Evolutionary conservation across 2,329 filamentous ascomycete genomes (phyloP).

Genomic region (Colletotrichum chrysophilum): DNA sequence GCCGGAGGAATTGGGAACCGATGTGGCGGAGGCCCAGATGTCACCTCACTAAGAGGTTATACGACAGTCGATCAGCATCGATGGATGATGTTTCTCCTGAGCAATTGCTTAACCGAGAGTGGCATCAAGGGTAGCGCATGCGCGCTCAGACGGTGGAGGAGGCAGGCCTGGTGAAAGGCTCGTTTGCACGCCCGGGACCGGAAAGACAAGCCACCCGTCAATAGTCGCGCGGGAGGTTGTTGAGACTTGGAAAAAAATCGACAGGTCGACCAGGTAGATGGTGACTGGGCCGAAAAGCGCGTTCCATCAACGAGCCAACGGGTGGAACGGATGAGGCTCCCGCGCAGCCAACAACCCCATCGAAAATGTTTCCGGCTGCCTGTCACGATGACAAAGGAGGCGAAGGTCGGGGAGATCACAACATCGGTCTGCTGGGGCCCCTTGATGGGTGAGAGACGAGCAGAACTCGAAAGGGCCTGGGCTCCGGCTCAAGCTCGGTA

Average conservation of each 20-base stretch:
- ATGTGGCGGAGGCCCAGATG: not conserved
- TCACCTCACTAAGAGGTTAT: not conserved
- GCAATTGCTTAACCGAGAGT: conserved; percentile 22
- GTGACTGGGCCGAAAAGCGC: not conserved
- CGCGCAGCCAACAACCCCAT: not conserved
- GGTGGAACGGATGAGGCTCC: not conserved
- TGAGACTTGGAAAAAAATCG: not conserved
- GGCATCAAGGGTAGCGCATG: not conserved
- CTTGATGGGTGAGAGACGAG: not conserved
- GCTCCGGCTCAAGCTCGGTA: not conserved
- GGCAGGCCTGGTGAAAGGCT: not conserved
- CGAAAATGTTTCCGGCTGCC: not conserved
- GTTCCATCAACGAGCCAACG: not conserved
- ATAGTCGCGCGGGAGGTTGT: conserved; percentile 10
- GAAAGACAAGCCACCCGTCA: conserved; percentile 16
- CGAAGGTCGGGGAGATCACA: not conserved
- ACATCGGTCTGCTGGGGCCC: not conserved
- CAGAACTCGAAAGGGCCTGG: not conserved
- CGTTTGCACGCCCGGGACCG: not conserved
- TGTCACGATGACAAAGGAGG: not conserved
- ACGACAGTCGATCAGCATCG: conserved; percentile 1
- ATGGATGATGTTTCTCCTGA: conserved; percentile 2
- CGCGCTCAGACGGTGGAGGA: conserved; percentile 18
- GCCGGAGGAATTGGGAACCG: not conserved
- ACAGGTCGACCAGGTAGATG: not conserved